Conservation (phyloP, 257 asterid genomes). For the Ophiorrhiza pumila region DNA sequence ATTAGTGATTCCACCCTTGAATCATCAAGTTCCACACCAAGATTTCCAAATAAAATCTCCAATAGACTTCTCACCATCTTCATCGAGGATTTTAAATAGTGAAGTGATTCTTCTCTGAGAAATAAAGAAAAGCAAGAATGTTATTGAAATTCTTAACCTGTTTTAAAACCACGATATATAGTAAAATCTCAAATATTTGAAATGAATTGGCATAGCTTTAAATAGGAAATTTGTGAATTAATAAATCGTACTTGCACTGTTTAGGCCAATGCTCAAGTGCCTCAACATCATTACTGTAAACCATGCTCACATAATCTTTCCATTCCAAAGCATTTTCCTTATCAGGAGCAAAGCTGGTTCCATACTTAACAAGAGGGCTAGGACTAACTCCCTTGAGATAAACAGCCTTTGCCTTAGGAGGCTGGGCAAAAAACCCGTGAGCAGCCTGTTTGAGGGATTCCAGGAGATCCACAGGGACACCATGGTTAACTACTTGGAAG, state of each 20-base stretch:
- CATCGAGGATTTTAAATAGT: conserved; percentile 29
- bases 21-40: conserved; percentile 25
- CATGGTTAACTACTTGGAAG: conserved; percentile 40
- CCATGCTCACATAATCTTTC: conserved; percentile 42
- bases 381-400: conserved; percentile 32
- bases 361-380: conserved; percentile 33
- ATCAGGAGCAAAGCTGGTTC: conserved; percentile 36
- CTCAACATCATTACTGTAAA: conserved; percentile 37
- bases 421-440: conserved; percentile 23
- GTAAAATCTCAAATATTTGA: no score
- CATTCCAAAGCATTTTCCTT: conserved; percentile 42
- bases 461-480: conserved; percentile 27
- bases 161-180: no score
- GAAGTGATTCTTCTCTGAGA: conserved; percentile 28
- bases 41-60: conserved; percentile 24
- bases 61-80: conserved; percentile 28
- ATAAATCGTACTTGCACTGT: conserved; percentile 27
- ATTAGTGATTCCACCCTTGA: conserved; percentile 22
- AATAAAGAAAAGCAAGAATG: neutral
- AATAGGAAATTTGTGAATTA: neutral
- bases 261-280: conserved; percentile 38
- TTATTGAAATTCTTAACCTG: no score
- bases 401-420: conserved; percentile 27
- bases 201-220: no score
- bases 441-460: conserved; percentile 28